A percentile compares a stretch with the other conserved stretches of the same genome.
phyloP scores from a whole-genome alignment of 495 filamentous ascomycete genomes.

The Penicillium bialowiezense region DNA sequence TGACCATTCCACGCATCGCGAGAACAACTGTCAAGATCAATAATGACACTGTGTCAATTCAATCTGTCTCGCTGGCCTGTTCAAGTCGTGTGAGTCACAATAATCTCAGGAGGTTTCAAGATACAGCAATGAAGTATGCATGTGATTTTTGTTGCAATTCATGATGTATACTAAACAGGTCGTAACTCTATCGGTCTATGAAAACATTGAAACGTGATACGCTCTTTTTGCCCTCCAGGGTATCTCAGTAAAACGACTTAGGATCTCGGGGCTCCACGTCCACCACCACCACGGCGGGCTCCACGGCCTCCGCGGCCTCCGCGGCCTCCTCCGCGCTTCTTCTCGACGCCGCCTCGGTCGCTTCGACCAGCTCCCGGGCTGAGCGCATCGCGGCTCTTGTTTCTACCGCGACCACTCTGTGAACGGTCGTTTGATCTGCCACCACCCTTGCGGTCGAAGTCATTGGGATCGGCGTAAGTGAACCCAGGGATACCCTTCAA shows the following conservation, averaged over 20 bases:
- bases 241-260: background rate
- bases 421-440: conserved; percentile 15
- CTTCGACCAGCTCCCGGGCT: conserved; percentile 30
- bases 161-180: background rate
- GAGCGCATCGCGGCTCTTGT: conserved; percentile 27
- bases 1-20: background rate
- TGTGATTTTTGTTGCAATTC: background rate
- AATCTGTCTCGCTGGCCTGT: background rate
- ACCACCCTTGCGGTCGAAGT: conserved; percentile 10
- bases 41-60: conserved; percentile 7
- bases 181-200: conserved; percentile 6
- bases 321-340: conserved; percentile 18
- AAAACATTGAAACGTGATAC: background rate
- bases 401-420: background rate
- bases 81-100: too few relatives aligned
- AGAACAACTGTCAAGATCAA: conserved; percentile 8
- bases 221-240: background rate
- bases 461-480: conserved; percentile 29
- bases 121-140: too few relatives aligned
- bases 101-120: too few relatives aligned
- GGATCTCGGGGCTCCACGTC: conserved; percentile 13
- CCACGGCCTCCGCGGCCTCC: conserved; percentile 17
- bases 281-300: too few relatives aligned
- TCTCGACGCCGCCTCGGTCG: conserved; percentile 24
- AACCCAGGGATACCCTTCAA: conserved; percentile 48